phyloP scores from a whole-genome alignment of 352 stramenopile genomes.

The Pilasporangium apinafurcum region DNA sequence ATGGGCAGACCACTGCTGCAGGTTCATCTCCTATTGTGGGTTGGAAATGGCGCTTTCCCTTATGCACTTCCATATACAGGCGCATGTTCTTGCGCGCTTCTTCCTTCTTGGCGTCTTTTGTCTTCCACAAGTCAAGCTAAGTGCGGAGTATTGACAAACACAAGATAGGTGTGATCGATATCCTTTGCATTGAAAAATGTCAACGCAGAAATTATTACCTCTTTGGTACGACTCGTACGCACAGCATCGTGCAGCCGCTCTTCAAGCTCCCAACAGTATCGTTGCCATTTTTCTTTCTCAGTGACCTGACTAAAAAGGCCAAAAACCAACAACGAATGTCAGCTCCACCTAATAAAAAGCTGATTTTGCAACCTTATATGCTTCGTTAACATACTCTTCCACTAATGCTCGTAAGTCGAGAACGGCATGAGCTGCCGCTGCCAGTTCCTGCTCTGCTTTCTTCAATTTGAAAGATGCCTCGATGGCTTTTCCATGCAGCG shows the following conservation, averaged over 20 bases:
- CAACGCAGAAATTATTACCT: constrained; percentile 15
- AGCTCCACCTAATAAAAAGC: neutral
- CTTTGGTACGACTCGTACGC: constrained; percentile 43
- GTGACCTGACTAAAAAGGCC: constrained; percentile 35
- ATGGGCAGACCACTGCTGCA: neutral
- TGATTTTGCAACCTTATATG: neutral
- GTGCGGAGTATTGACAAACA: neutral
- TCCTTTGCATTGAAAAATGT: neutral
- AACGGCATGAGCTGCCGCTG: constrained; percentile 21
- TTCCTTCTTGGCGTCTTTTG: constrained; percentile 62
- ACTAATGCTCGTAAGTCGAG: constrained; percentile 49
- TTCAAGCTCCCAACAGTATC: constrained; percentile 71
- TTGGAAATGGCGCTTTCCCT: constrained; percentile 53
- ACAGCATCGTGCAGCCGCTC: constrained; percentile 53
- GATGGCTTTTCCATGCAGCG: constrained; percentile 11
- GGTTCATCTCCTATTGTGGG: neutral
- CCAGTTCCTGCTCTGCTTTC: constrained; percentile 22
- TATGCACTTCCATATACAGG: constrained; percentile 60
- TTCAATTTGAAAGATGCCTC: constrained; percentile 12
- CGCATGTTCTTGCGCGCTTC: constrained; percentile 64
- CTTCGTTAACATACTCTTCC: constrained; percentile 37
- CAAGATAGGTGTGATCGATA: neutral
- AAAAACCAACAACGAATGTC: neutral
- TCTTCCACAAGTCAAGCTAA: constrained; percentile 57
- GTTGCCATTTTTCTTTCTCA: constrained; percentile 75